These are phyloP conservation scores for Strobilomyces confusus DNA, from an alignment of 768 basidiomycete genomes.

Conservation along the genomic window DNA sequence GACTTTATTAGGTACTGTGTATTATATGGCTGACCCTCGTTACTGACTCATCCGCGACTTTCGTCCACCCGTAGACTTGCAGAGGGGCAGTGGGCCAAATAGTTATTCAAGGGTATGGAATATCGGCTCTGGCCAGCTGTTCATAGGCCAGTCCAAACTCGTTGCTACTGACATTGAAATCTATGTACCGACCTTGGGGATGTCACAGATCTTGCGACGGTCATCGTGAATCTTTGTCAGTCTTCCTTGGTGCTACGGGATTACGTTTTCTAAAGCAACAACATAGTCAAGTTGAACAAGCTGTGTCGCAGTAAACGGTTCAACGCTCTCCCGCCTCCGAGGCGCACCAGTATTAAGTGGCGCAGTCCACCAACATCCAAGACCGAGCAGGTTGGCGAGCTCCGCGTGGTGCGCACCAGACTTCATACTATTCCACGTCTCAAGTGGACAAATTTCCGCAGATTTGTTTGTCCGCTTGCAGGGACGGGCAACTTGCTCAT, in stretches of 20 bases:
- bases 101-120: conserved; percentile 15
- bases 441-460: not conserved
- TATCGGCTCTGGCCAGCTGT: conserved; percentile 9
- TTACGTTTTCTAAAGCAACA: not conserved
- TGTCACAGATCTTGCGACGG: conserved; percentile 6
- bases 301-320: not conserved
- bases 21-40: not conserved
- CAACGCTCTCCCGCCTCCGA: not conserved
- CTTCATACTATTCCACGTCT: not conserved
- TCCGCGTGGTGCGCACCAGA: conserved; percentile 15
- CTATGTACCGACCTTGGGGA: not conserved
- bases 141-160: conserved; percentile 8
- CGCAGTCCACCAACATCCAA: conserved; percentile 3
- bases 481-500: conserved; percentile 22
- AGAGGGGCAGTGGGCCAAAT: conserved; percentile 11
- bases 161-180: not conserved
- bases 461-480: conserved; percentile 28
- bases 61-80: conserved; percentile 15
- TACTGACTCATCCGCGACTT: not conserved
- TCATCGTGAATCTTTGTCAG: conserved; percentile 10
- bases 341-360: conserved; percentile 8
- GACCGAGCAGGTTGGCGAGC: conserved; percentile 8
- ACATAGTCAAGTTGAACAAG: conserved; percentile 11
- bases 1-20: conserved; percentile 21
- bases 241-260: not conserved